Conservation (phyloP, 164 flowering plant genomes). For the Chimonanthus praecox region DNA sequence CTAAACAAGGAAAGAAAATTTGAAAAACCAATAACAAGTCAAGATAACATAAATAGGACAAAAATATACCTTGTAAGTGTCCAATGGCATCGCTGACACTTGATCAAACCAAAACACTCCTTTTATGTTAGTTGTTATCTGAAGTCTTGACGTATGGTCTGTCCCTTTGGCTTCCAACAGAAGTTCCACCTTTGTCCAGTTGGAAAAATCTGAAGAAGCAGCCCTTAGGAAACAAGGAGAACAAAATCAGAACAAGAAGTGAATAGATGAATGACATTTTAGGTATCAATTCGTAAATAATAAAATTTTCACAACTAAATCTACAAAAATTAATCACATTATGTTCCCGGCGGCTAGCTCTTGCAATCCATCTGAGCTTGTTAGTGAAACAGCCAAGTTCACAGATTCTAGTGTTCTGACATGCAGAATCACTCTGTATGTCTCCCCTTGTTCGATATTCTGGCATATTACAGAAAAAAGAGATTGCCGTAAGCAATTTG, state of each 20-base stretch:
- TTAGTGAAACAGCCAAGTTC: constrained; percentile 58
- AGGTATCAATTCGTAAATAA: background rate
- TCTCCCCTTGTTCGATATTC: constrained; percentile 90
- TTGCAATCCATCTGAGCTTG: constrained; percentile 48
- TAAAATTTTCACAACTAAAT: background rate
- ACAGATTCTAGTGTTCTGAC: constrained; percentile 57
- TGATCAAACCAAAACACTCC: constrained; percentile 95
- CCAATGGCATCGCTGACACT: constrained; percentile 82
- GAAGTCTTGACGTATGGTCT: constrained; percentile 61
- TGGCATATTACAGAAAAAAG: constrained; percentile 17
- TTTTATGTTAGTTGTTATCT: constrained; percentile 55
- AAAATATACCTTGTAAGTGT: constrained; percentile 71
- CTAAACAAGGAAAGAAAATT: constrained; percentile 24
- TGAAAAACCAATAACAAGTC: background rate
- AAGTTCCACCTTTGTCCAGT: constrained; percentile 71
- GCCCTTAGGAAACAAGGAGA: constrained; percentile 33
- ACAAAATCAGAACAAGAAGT: background rate
- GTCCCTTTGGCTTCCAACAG: constrained; percentile 57
- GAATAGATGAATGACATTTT: background rate
- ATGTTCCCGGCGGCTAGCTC: constrained; percentile 48
- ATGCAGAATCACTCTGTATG: constrained; percentile 62
- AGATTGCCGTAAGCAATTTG: too few relatives aligned
- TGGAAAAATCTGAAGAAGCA: constrained; percentile 45
- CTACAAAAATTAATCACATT: constrained; percentile 34
- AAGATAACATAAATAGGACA: background rate